Base-by-base conservation (phyloP, 148 eudicot genomes). In the Spergularia bocconei region DNA sequence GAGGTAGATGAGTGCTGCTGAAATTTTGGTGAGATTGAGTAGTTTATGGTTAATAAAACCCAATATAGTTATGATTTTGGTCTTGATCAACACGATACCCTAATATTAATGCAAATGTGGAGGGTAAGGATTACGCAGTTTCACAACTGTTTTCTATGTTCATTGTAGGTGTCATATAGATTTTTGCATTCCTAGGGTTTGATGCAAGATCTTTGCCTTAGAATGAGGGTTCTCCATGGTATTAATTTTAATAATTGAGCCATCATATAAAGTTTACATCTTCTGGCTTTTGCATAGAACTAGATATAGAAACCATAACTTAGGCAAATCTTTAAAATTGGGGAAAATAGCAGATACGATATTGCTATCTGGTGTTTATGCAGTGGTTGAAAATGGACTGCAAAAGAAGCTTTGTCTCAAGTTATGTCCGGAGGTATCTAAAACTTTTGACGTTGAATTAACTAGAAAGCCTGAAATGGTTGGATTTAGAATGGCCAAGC, bases 301-400 rank as follows among this genome's bases (percentile, higher is more conserved):
- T 29, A 0, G 36, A 29, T 29, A 29, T 29, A 29, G 36, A 29
- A 29, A 29, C 36, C 36, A 29, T 29, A 29, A 29, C 36, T 29
- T 0, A 29, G 36, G 3, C 1, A 29, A 0, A 0, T 29, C 36
- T 29, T 29, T 29, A 29, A 29, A 29, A 29, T 29, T 1, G 36
- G 36, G 36, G 36, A 0, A 0, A 0, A 2, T 29, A 29, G 4
- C 36, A 29, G 36, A 29, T 2, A 3, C 36, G 36, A 2, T 2
- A 29, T 29, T 17, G 7, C 33, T 65, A 15, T 39, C 9, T 16
- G 47, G 23, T 65, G 69, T 62, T 54, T 64, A 3, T 84, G 86
- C 91, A 91, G 96, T 89, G 80, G 72, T 87, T 70, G 67, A 85
- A 41, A 85, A 82, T 79, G 85, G 83, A 56, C 71, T 89, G 36